phyloP scores from a whole-genome alignment of 2,329 filamentous ascomycete species.

The Trichoderma sp. region DNA sequence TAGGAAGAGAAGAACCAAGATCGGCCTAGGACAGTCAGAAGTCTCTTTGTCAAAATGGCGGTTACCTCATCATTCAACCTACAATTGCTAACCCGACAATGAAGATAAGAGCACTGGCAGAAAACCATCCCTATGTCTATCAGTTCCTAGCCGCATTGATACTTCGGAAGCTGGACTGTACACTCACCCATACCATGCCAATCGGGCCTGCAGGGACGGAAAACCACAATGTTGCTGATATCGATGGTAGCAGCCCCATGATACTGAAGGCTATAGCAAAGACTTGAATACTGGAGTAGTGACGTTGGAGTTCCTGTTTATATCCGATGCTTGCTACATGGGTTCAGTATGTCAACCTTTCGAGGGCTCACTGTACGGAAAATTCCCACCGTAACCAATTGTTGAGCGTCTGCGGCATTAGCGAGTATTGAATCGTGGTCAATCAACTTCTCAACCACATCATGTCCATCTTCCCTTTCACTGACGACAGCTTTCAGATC shows the following conservation, averaged over 20 bases:
- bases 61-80: neutral
- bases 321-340: slow-evolving; percentile 9
- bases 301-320: slow-evolving; percentile 11
- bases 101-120: slow-evolving; percentile 13
- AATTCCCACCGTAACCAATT: neutral
- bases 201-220: slow-evolving; percentile 6
- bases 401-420: slow-evolving; percentile 4
- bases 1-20: slow-evolving; percentile 15
- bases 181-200: slow-evolving; percentile 20
- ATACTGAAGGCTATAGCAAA: slow-evolving; percentile 19
- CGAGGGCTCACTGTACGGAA: neutral
- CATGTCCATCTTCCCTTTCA: neutral
- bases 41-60: too few relatives aligned
- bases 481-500: neutral
- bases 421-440: slow-evolving; percentile 6
- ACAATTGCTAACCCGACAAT: slow-evolving; percentile 7
- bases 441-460: neutral
- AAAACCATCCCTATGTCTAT: slow-evolving; percentile 12
- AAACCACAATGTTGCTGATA: slow-evolving; percentile 15
- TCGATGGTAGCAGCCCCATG: slow-evolving; percentile 12
- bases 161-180: too few relatives aligned
- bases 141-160: neutral
- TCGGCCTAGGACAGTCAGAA: slow-evolving; percentile 1
- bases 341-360: neutral
- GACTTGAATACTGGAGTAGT: slow-evolving; percentile 13